phyloP scores from a whole-genome alignment of 2,329 filamentous ascomycete species.

The Xylariomycetidae sp. region DNA sequence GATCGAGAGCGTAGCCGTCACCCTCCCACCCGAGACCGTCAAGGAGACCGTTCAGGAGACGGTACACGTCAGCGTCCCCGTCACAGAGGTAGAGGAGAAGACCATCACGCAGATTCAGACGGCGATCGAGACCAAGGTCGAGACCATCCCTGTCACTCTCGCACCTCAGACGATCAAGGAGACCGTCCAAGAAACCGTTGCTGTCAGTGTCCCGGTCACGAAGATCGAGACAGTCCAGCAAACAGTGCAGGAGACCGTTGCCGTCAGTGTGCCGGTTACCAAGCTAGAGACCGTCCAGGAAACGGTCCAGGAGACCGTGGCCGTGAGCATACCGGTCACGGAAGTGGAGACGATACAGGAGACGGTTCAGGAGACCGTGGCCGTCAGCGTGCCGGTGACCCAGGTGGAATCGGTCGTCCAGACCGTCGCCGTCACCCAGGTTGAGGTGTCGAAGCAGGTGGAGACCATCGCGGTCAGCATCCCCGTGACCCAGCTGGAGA shows the following conservation, averaged over 20 bases:
- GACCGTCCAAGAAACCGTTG: no score
- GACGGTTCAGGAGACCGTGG: background rate
- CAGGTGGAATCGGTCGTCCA: no score
- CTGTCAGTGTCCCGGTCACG: conserved; percentile 1
- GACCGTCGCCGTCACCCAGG: no score
- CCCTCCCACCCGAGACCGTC: conserved; percentile 9
- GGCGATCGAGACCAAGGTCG: no score
- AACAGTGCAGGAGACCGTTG: background rate
- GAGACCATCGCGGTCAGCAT: no score
- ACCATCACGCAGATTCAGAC: no score
- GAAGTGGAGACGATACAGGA: no score
- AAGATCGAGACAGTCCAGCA: no score
- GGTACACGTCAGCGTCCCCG: background rate
- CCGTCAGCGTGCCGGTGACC: background rate
- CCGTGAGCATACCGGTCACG: conserved; percentile 5
- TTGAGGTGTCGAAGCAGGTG: no score
- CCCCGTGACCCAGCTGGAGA: background rate
- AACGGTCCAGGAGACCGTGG: conserved; percentile 5
- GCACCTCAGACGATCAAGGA: no score
- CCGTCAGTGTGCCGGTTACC: background rate
- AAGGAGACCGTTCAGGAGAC: conserved; percentile 1
- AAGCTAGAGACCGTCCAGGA: conserved; percentile 6
- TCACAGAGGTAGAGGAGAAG: no score
- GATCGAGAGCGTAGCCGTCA: conserved; percentile 9
- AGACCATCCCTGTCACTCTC: no score